Evolutionary conservation across 805 yeast species (phyloP).

Genomic region (Wickerhamiella bombiphila): DNA sequence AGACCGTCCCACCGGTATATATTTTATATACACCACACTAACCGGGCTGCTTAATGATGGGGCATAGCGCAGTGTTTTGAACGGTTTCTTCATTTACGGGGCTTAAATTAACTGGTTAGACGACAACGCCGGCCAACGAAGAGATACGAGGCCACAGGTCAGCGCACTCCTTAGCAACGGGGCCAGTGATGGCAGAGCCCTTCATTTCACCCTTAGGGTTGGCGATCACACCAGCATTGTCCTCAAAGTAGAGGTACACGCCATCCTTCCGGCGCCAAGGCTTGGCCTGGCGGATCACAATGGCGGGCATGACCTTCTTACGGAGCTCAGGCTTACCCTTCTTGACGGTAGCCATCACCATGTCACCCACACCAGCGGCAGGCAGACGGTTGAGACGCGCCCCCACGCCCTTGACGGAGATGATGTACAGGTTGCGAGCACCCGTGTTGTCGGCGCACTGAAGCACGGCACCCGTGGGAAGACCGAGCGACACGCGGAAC

Average conservation of each 20-base stretch:
- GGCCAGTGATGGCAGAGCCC: constrained; percentile 99
- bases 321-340: constrained; percentile 99
- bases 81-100: no score
- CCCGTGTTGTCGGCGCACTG: constrained; percentile 99
- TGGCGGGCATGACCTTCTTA: constrained; percentile 99
- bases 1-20: no score
- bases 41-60: no score
- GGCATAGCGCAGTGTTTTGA: no score
- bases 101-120: constrained; percentile 49
- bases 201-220: constrained; percentile 99
- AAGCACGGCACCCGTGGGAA: constrained; percentile 98
- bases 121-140: constrained; percentile 99
- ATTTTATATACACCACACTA: no score
- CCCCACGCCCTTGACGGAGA: constrained; percentile 98
- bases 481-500: constrained; percentile 99
- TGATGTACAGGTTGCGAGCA: constrained; percentile 97
- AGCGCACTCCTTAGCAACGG: constrained; percentile 99
- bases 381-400: constrained; percentile 99
- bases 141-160: constrained; percentile 99
- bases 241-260: constrained; percentile 98
- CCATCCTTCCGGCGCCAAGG: constrained; percentile 99
- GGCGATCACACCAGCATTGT: constrained; percentile 99
- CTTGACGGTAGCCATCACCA: constrained; percentile 79
- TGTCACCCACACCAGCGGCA: constrained; percentile 99
- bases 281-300: constrained; percentile 97